Evolutionary conservation across 495 filamentous ascomycete genomes (phyloP).

Genomic region (Massariosphaeria phaeospora): DNA sequence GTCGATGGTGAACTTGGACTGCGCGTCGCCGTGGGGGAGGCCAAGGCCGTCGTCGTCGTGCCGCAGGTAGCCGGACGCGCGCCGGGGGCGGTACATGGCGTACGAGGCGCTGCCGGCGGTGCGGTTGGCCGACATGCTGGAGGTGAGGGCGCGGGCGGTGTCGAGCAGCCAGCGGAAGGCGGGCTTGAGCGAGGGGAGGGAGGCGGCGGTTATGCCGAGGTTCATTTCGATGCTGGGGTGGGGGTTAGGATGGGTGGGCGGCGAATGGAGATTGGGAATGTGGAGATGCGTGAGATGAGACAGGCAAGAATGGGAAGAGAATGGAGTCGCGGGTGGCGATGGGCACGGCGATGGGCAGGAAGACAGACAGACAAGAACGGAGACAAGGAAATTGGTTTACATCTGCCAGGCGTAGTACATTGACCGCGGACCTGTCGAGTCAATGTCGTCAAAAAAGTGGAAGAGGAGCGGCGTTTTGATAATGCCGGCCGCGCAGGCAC

Average conservation of each 20-base stretch:
- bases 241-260: no score
- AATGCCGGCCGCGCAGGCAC: conserved; percentile 33
- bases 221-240: conserved; percentile 34
- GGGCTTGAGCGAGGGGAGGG: conserved; percentile 34
- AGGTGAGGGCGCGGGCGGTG: conserved; percentile 11
- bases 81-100: conserved; percentile 11
- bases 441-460: conserved; percentile 29
- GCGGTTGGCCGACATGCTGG: conserved; percentile 2
- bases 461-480: conserved; percentile 31
- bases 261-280: no score
- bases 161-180: conserved; percentile 29
- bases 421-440: conserved; percentile 15
- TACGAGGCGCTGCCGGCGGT: conserved; percentile 1
- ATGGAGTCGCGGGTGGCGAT: no score
- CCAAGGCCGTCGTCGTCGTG: conserved; percentile 1
- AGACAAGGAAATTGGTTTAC: no score
- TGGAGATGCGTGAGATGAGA: no score
- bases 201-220: conserved; percentile 32
- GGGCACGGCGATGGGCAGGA: no score
- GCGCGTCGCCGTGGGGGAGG: not conserved
- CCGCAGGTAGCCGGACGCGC: conserved; percentile 17
- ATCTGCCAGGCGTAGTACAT: conserved; percentile 28
- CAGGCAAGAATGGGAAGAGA: no score
- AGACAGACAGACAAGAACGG: no score
- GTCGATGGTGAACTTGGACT: not conserved